phyloP scores from a whole-genome alignment of 2,329 filamentous ascomycete species.

The Aureobasidium sp. region DNA sequence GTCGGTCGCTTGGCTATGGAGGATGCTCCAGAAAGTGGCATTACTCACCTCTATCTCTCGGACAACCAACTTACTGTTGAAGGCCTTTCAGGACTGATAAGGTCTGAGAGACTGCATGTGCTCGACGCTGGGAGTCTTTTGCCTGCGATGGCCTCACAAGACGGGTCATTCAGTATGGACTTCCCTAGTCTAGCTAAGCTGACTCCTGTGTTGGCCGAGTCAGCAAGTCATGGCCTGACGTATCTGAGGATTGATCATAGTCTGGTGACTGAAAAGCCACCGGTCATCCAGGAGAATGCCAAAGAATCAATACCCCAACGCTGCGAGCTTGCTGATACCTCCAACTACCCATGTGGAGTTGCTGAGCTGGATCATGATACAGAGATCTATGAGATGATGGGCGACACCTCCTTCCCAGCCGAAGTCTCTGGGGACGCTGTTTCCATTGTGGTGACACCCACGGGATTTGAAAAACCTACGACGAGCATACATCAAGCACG shows the following conservation, averaged over 20 bases:
- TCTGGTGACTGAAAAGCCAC: constrained; percentile 44
- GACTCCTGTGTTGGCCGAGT: constrained; percentile 43
- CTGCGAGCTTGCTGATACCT: constrained; percentile 25
- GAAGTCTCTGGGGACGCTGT: constrained; percentile 19
- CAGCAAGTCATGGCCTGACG: constrained; percentile 42
- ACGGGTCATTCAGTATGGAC: constrained; percentile 27
- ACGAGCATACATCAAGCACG: not conserved
- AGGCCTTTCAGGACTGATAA: constrained; percentile 47
- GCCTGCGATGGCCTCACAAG: constrained; percentile 22
- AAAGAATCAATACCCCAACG: constrained; percentile 22
- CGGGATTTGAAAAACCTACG: constrained; percentile 28
- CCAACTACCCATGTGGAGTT: constrained; percentile 18
- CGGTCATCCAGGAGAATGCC: constrained; percentile 19
- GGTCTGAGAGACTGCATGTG: constrained; percentile 46
- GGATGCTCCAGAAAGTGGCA: constrained; percentile 46
- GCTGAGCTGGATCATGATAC: not conserved
- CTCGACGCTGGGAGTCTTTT: constrained; percentile 49
- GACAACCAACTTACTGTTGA: constrained; percentile 51
- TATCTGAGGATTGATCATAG: constrained; percentile 51
- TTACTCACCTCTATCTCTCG: constrained; percentile 55
- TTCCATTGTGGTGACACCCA: constrained; percentile 28
- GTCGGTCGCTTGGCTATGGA: constrained; percentile 50
- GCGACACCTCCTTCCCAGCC: constrained; percentile 21
- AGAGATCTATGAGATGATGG: constrained; percentile 32
- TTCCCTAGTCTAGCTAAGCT: constrained; percentile 48